A percentile compares a stretch with the other conserved stretches of the same genome.
These are phyloP conservation scores for Tolypocladium ovalisporum DNA, from an alignment of 2,329 filamentous ascomycete genomes.

Conservation along the genomic window DNA sequence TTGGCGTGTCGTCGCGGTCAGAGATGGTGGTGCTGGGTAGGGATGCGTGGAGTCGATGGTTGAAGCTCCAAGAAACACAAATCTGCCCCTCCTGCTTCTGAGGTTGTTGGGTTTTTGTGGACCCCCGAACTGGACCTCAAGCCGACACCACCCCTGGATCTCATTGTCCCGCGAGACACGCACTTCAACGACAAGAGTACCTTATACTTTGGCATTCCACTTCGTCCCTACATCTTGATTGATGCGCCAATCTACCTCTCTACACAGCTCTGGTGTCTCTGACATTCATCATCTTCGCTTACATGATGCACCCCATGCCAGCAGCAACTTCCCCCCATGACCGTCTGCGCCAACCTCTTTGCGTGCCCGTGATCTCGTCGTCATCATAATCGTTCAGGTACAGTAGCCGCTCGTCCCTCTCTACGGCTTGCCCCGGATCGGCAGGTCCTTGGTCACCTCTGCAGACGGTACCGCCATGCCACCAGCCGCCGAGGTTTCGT, in stretches of 20 bases:
- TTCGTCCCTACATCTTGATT: not conserved
- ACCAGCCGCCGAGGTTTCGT: conserved; percentile 7
- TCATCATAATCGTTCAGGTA: not conserved
- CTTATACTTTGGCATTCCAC: not conserved
- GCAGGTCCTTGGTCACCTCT: conserved; percentile 11
- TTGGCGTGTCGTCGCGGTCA: not conserved
- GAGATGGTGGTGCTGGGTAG: not conserved
- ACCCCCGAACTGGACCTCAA: not conserved
- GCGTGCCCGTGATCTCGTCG: not conserved
- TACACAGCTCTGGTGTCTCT: not conserved
- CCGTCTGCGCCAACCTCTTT: not conserved
- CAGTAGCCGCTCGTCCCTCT: not conserved
- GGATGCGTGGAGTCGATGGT: not conserved
- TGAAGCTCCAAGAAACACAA: not conserved
- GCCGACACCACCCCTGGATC: not conserved
- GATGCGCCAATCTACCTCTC: not conserved
- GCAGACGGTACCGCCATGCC: conserved; percentile 6
- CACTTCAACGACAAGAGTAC: not conserved
- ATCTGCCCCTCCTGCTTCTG: not conserved
- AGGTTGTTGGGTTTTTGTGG: not conserved
- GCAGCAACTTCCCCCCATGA: not conserved
- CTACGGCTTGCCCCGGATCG: conserved; percentile 10
- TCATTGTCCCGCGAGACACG: not conserved
- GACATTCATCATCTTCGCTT: not conserved
- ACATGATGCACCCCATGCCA: not conserved